A percentile compares a stretch with the other conserved stretches of the same genome.
phyloP scores from a whole-genome alignment of 148 eudicot species.

The Chenopodium quinoa region DNA sequence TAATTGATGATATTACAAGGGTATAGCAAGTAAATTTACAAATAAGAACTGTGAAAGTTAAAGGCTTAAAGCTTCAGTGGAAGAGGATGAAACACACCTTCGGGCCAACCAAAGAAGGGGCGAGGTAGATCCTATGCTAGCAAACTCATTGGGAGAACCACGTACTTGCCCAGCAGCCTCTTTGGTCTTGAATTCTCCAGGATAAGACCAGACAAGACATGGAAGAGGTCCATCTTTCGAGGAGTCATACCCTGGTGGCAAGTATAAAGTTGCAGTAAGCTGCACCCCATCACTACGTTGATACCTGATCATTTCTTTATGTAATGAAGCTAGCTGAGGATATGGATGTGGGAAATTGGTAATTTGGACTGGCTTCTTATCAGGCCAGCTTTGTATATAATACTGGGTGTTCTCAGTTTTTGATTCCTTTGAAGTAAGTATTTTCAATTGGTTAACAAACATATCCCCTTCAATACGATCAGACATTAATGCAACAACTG shows the following conservation, averaged over 20 bases:
- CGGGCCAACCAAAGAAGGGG: conserved; percentile 95
- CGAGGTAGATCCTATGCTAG: conserved; percentile 91
- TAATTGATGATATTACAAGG: background rate
- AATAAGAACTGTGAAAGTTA: background rate
- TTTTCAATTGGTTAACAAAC: conserved; percentile 52
- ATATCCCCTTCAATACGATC: conserved; percentile 77
- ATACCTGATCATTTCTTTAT: conserved; percentile 93
- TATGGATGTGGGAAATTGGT: conserved; percentile 95
- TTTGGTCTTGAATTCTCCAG: conserved; percentile 95
- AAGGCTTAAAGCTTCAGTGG: background rate
- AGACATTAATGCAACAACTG: conserved; percentile 84
- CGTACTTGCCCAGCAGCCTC: conserved; percentile 98
- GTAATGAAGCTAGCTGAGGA: conserved; percentile 81
- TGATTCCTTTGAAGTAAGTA: conserved; percentile 88
- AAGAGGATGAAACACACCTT: conserved; percentile 36
- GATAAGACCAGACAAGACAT: conserved; percentile 94
- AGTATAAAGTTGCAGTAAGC: conserved; percentile 91
- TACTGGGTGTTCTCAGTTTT: conserved; percentile 96
- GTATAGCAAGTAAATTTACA: background rate
- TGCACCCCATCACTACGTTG: conserved; percentile 94
- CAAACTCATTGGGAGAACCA: conserved; percentile 94
- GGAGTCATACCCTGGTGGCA: conserved; percentile 89
- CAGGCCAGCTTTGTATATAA: conserved; percentile 75
- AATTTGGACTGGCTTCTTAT: conserved; percentile 61
- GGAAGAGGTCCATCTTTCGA: conserved; percentile 87